Evolutionary conservation across 257 asterid genomes (phyloP).

Genomic region (Plantago ovata): DNA sequence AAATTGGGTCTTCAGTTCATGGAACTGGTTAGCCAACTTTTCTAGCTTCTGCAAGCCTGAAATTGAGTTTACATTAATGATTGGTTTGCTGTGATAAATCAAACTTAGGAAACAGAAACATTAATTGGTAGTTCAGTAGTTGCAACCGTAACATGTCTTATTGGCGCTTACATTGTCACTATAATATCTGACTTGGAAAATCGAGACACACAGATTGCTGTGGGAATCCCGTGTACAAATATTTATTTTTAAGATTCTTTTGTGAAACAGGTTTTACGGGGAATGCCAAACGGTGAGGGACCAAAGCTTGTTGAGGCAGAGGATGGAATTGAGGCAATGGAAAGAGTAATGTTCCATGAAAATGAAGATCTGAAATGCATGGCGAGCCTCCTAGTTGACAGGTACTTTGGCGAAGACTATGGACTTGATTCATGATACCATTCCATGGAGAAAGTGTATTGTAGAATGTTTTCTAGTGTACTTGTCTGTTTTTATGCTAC

Average conservation of each 20-base stretch:
- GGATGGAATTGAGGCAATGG: slow-evolving; percentile 98
- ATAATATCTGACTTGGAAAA: too few species aligned
- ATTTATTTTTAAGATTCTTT: not conserved
- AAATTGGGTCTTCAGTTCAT: slow-evolving; percentile 87
- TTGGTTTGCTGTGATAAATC: not conserved
- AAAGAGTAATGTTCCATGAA: slow-evolving; percentile 86
- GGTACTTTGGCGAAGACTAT: slow-evolving; percentile 78
- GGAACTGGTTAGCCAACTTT: slow-evolving; percentile 69
- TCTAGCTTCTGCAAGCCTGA: not conserved
- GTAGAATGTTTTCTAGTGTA: too few species aligned
- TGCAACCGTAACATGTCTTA: not conserved
- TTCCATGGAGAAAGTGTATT: too few species aligned
- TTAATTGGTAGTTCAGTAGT: not conserved
- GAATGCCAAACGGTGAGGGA: slow-evolving; percentile 80
- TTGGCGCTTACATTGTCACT: slow-evolving; percentile 1
- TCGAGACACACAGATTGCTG: not conserved
- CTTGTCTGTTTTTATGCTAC: too few species aligned
- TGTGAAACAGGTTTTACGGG: slow-evolving; percentile 70
- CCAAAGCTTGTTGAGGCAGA: slow-evolving; percentile 78
- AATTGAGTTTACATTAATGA: too few species aligned
- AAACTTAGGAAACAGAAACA: slow-evolving; percentile 1
- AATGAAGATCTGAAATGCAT: slow-evolving; percentile 75
- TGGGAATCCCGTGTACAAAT: not conserved
- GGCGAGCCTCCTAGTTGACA: slow-evolving; percentile 80
- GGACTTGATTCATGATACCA: slow-evolving; percentile 50